These are phyloP conservation scores for Leptographium procerum DNA, from an alignment of 2,329 filamentous ascomycete species.

Conservation along the genomic window DNA sequence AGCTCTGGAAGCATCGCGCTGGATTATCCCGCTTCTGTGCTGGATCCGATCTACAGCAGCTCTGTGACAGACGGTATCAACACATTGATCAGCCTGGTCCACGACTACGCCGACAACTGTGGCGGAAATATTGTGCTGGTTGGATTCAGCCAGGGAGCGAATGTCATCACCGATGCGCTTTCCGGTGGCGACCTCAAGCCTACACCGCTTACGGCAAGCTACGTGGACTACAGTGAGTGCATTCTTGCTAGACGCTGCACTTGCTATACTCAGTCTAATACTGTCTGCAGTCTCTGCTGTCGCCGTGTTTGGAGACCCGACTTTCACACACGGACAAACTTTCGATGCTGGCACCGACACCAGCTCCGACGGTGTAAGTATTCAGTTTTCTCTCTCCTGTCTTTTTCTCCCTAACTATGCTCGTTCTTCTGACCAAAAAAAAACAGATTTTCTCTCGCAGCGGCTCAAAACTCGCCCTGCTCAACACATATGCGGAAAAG, in stretches of 20 bases:
- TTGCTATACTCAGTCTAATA: too few relatives aligned
- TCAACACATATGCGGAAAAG: conserved; percentile 12
- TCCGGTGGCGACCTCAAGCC: conserved; percentile 6
- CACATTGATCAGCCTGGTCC: not conserved
- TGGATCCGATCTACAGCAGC: conserved; percentile 3
- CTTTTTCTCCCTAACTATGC: not conserved
- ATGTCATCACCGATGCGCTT: conserved; percentile 5
- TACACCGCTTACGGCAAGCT: conserved; percentile 1
- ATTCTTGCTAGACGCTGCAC: not conserved
- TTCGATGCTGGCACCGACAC: conserved; percentile 6
- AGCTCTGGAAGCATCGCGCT: conserved; percentile 3
- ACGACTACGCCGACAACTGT: conserved; percentile 4
- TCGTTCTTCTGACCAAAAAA: not conserved
- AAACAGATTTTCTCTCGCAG: conserved; percentile 8
- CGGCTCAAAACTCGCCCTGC: conserved; percentile 9
- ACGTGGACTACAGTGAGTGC: conserved; percentile 1
- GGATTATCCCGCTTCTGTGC: conserved; percentile 3
- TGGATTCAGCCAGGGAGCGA: conserved; percentile 5
- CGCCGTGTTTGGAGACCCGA: conserved; percentile 6
- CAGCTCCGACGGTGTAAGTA: not conserved
- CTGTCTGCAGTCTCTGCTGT: conserved; percentile 1
- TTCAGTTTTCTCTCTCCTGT: not conserved
- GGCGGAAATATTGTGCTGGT: conserved; percentile 4
- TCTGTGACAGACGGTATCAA: conserved; percentile 5
- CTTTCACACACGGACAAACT: conserved; percentile 1